Conservation (phyloP, 345 rosid species). For the Euphorbia lathyris region DNA sequence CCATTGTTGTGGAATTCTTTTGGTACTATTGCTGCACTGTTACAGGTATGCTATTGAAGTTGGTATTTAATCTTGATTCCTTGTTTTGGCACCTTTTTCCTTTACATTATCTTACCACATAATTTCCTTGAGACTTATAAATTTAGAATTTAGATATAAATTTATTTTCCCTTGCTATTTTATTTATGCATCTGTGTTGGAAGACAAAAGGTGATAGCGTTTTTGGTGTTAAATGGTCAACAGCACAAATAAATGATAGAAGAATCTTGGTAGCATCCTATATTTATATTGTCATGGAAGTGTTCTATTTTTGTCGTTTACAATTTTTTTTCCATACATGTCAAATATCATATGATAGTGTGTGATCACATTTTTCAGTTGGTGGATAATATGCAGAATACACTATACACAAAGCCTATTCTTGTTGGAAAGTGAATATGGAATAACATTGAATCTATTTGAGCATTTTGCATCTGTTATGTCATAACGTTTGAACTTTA, state of each 20-base stretch:
- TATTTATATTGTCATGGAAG: background rate
- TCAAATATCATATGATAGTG: background rate
- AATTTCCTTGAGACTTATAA: background rate
- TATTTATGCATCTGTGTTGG: background rate
- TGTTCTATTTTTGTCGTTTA: background rate
- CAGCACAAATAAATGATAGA: background rate
- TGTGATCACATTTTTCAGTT: background rate
- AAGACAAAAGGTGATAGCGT: background rate
- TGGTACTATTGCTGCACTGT: constrained; percentile 74
- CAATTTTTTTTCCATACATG: background rate
- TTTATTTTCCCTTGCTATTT: background rate
- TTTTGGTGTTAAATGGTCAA: background rate
- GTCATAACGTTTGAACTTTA: background rate
- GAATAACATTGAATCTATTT: background rate
- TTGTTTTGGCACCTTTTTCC: background rate
- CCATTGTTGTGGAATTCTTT: constrained; percentile 85
- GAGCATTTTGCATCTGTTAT: background rate
- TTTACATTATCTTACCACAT: background rate
- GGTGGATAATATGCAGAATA: constrained; percentile 6
- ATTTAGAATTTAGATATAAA: background rate
- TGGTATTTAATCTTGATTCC: background rate
- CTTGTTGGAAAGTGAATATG: background rate
- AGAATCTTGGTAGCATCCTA: background rate
- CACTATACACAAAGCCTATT: background rate
- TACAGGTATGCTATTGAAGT: constrained; percentile 54